Evolutionary conservation across 2,329 filamentous ascomycete species (phyloP), one percentile per base, ranked within the genome.

Genomic region (Thelonectria rubi): DNA sequence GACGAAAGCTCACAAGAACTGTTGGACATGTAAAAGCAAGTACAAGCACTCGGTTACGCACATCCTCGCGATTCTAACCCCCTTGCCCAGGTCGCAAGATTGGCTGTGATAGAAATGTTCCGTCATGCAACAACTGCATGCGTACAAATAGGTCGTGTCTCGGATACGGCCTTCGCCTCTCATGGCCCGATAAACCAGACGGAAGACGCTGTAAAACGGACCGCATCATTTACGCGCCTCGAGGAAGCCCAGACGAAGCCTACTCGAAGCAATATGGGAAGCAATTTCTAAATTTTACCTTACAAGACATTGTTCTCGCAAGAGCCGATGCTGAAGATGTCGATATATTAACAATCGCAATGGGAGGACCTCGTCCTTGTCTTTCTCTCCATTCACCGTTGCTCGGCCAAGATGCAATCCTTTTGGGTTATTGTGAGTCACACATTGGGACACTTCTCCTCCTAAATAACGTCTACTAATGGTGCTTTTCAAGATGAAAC

Each of bases 321-420:
- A 52, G 32, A 8, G 30, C 12, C 10, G 32, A 39, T 14, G 11
- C 9, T 37, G 14, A 37, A 26, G 14, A 46, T 9, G 21, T 37
- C 17, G 20, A 48, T 26, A 12, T 42, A 2, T n/a, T 45, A 21
- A 4, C 40, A 49, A 37, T 14, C 18, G 30, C 58, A 17, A 20
- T 39, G 20, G 55, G 24, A 11, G 34, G 42, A 20, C 43, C 21
- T 18, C 32, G 11, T 3, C 48, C 34, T 14, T 32, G 30, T 14
- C 48, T 55, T 48, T 58, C 48, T 6, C 30, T 64, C 37, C 52
- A 58, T 50, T 30, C 42, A 7, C 62, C 65, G 37, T 55, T 61
- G 54, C 43, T 59, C 15, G 46, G 47, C n/a, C 53, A 61, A 30
- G 49, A 64, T 18, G 55, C 39, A 21, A 51, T 58, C 9, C 49